Evolutionary conservation across 805 yeast genomes (phyloP), one percentile per base, ranked within the genome.

Genomic region (Saturnispora hagleri): DNA sequence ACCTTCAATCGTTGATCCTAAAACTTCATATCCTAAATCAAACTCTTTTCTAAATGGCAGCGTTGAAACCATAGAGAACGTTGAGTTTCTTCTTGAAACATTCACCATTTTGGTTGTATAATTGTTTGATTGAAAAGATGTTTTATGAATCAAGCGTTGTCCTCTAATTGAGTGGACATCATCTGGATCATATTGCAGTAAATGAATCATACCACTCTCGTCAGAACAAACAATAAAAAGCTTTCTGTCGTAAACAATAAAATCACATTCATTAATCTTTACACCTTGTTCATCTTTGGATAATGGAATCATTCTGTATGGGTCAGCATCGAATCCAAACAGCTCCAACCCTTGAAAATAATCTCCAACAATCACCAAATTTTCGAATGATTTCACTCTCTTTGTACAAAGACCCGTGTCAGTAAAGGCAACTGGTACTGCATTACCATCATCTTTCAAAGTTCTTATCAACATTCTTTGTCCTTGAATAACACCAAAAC

Each of bases 271-370:
- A 43, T 76, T 73, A 0, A 86, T 84, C 60, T 82, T 85, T 43
- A 85, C 70, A 18, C 75, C 67, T 26, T 78, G 74, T 20, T 78
- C 73, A 63, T 90, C 96, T 62, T 84, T 86, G 8, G 95, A 90
- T 48, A 93, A 66, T 52, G 77, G 66, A 17, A 89, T 73, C 82
- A 91, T 81, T 57, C 97, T 72, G 64, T 87, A 90, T 0, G 99
- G 99, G 60, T 91, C 97, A 2, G 95, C 91, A 65, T 89, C 96
- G 68, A 89, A 90, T 1, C 97, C 97, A 28, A 83, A 81, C 52
- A 93, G 73, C 72, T 89, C 81, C 4, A 88, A 73, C 58, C 89
- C 80, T 58, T 86, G 84, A 67, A 81, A 73, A 0, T 87, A 72
- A 66, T 93, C 99, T 18, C 95, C 95, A 17, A 89, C 67, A 2